Conservation (phyloP, 2,329 filamentous ascomycete genomes). For the Sarocladium kiliense region DNA sequence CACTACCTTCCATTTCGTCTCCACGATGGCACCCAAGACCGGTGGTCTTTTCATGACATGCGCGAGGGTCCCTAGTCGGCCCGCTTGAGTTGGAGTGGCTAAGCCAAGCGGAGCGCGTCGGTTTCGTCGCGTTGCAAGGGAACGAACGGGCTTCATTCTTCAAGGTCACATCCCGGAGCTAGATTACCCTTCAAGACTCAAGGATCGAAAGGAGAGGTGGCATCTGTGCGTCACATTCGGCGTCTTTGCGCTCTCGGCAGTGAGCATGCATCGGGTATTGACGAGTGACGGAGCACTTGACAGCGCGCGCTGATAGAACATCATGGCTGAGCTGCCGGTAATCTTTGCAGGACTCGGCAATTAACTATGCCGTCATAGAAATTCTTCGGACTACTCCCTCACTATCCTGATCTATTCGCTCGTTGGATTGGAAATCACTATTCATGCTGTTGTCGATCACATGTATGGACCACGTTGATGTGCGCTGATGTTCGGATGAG, state of each 20-base stretch:
- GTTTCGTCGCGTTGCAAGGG: neutral
- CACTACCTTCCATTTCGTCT: neutral
- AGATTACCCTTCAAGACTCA: no score
- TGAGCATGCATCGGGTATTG: neutral
- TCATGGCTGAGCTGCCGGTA: neutral
- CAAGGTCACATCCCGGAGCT: neutral
- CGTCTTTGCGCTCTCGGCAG: neutral
- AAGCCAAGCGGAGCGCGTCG: neutral
- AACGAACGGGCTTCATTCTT: neutral
- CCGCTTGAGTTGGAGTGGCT: no score
- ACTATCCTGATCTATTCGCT: no score
- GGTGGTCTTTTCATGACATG: neutral
- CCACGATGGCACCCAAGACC: neutral
- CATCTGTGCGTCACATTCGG: neutral
- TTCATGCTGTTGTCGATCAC: no score
- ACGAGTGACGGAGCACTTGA: neutral
- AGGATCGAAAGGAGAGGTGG: slow-evolving; percentile 6
- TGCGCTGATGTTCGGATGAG: no score
- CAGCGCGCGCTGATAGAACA: neutral
- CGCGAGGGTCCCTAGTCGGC: neutral
- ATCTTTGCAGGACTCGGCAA: no score
- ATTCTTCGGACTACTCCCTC: no score
- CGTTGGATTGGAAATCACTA: no score
- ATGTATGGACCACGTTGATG: no score
- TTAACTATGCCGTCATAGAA: no score